Conservation (phyloP, 1,139 yeast species). For the Candida neerlandica region DNA sequence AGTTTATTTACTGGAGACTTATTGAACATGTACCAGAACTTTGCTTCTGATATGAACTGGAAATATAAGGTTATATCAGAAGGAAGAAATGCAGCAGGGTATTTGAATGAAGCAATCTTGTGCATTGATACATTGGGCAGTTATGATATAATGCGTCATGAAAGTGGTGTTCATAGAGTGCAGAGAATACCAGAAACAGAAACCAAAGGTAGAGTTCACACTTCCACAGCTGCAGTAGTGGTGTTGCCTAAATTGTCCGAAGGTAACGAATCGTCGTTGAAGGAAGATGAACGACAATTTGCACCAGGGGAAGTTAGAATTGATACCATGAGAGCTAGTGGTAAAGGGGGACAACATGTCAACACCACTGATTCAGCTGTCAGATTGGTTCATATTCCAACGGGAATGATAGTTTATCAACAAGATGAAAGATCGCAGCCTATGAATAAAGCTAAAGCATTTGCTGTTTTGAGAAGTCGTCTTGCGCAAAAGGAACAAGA, state of each 20-base stretch:
- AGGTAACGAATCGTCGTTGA: conserved; percentile 58
- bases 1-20: conserved; percentile 81
- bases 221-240: conserved; percentile 94
- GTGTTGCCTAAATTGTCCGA: conserved; percentile 80
- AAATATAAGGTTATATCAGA: conserved; percentile 59
- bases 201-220: conserved; percentile 90
- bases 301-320: conserved; percentile 86
- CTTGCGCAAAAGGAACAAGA: conserved; percentile 79
- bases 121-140: conserved; percentile 77
- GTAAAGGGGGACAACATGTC: conserved; percentile 98
- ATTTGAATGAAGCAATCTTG: conserved; percentile 73
- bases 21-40: conserved; percentile 77
- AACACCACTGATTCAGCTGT: conserved; percentile 98
- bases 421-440: conserved; percentile 98
- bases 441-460: conserved; percentile 92
- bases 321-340: conserved; percentile 96
- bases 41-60: conserved; percentile 71
- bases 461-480: conserved; percentile 76
- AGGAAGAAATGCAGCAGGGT: conserved; percentile 63
- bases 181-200: conserved; percentile 95
- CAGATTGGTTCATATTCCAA: conserved; percentile 86
- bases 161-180: conserved; percentile 95
- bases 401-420: conserved; percentile 85
- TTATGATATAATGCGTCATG: conserved; percentile 72
- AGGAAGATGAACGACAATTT: conserved; percentile 70